Base-by-base conservation (phyloP, 2,329 filamentous ascomycete genomes). In the Rhexocercosporidium sp. region DNA sequence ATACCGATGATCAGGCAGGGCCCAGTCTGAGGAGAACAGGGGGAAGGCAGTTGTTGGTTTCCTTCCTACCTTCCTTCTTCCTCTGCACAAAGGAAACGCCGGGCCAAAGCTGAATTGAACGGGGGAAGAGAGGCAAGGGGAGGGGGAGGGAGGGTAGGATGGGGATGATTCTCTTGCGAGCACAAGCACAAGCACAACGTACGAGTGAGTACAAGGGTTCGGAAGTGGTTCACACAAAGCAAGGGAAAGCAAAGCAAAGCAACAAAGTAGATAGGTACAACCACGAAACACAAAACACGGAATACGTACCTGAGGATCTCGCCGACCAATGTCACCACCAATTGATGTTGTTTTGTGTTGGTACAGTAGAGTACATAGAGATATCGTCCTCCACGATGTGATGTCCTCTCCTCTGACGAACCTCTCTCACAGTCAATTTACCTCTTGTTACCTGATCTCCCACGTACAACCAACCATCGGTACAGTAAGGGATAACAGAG, bases 1-100 rank as follows among this genome's bases (percentile, higher is more conserved):
- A 25, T 20, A 47, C 34, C 31, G 66, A 51, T 29, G 49, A 67
- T 61, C 62, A 67, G 61, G 66, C 66, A 67, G 56, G 14, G 31
- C 8, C 2, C 3, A 1, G n/a, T 4, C 1, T 7, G n/a, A 47
- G 44, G 44, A n/a, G 16, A 20, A 14, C 12, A 16, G 39, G 16
- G 41, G 16, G 9, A 37, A 6, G 29, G 2, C 18, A 20, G 53
- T 67, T 64, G 62, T 61, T 41, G 47, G 47, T 67, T 60, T 64
- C 65, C 61, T 44, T 56, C 61, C n/a, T n/a, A n/a, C n/a, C n/a
- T n/a, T n/a, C n/a, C n/a, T n/a, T n/a, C n/a, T n/a, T n/a, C n/a
- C n/a, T n/a, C n/a, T n/a, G n/a, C n/a, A n/a, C n/a, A n/a, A n/a
- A n/a, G n/a, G n/a, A n/a, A n/a, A n/a, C n/a, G n/a, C n/a, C n/a